Evolutionary conservation across 2,329 filamentous ascomycete species (phyloP), one percentile per base, ranked within the genome.

Genomic region (Periconia sp.): DNA sequence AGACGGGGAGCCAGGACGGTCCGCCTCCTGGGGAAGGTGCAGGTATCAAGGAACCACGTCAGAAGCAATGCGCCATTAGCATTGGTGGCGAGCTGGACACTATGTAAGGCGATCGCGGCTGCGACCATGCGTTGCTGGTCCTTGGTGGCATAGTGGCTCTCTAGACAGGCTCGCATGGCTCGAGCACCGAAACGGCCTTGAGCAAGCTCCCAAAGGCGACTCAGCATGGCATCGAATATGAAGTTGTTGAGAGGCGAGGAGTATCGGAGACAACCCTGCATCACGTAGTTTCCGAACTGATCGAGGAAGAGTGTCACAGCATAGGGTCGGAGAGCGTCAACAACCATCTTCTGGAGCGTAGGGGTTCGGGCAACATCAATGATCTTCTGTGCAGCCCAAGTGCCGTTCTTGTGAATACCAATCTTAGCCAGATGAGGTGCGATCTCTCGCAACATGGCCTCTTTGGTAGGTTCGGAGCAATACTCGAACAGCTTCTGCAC

Each of bases 331-430:
- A 97, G 81, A 61, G 91, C 84, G 58, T 96, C 86, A 27, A 94
- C 89, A 68, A 99, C 93, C 77, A 91, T 79, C 45, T 81, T 78
- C 87, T 94, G 93, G 76, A 97, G 92, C 41, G 81, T 79, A 6
- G 89, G 86, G 1, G 89, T 91, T 76, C 94, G 91, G 73, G 92
- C 93, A 7, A 96, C 91, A 67, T 97, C 93, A 63, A 99, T 97
- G 68, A 99, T 97, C 82, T 97, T 99, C 77, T 99, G 94, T 1
- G 94, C 94, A 50, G 94, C 94, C 94, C 94, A 99, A 1, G 94
- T 99, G 58, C 94, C 94, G 68, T 99, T 99, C 84, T 99, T 99
- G 82, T 99, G 94, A 8, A 97, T 87, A 65, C 94, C 94, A 75
- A 97, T 97, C 76, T 97, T 92, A 23, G 93, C 92, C 71, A 97